Evolutionary conservation across 2,329 filamentous ascomycete genomes (phyloP).

Genomic region (Xylaria polymorpha): DNA sequence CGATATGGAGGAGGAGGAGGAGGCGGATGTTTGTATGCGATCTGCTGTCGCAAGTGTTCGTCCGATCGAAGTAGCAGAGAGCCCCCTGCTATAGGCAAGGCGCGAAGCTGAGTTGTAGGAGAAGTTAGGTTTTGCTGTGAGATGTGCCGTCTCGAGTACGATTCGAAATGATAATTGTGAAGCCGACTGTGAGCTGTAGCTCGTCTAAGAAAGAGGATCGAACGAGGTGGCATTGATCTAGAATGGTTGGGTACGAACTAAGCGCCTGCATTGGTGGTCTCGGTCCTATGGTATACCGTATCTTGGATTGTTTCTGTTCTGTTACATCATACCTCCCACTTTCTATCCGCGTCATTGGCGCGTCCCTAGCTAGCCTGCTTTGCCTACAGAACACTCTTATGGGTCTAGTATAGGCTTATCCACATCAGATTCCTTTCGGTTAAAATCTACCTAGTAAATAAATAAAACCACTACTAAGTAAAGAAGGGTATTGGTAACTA

Average conservation of each 20-base stretch:
- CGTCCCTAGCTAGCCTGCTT: background rate
- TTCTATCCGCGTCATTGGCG: background rate
- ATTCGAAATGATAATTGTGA: background rate
- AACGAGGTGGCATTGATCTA: slow-evolving; percentile 39
- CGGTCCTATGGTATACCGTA: slow-evolving; percentile 8
- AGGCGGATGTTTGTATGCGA: background rate
- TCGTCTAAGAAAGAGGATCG: slow-evolving; percentile 4
- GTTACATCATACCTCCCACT: slow-evolving; percentile 42
- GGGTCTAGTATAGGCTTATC: background rate
- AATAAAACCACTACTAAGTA: background rate
- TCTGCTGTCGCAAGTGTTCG: slow-evolving; percentile 11
- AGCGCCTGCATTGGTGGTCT: slow-evolving; percentile 21
- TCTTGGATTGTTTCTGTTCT: slow-evolving; percentile 29
- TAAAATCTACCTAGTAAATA: background rate
- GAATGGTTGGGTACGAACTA: slow-evolving; percentile 33
- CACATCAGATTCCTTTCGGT: background rate
- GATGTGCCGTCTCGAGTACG: slow-evolving; percentile 6
- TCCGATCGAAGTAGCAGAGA: background rate
- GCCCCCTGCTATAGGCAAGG: background rate
- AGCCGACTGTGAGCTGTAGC: slow-evolving; percentile 13
- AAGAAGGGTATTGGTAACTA: background rate
- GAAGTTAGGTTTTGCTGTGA: background rate
- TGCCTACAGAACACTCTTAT: background rate
- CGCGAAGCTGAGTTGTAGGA: background rate
- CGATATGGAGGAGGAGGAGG: background rate